Conservation (phyloP, 1,284 basidiomycete species). For the Ceratobasidium sp. region DNA sequence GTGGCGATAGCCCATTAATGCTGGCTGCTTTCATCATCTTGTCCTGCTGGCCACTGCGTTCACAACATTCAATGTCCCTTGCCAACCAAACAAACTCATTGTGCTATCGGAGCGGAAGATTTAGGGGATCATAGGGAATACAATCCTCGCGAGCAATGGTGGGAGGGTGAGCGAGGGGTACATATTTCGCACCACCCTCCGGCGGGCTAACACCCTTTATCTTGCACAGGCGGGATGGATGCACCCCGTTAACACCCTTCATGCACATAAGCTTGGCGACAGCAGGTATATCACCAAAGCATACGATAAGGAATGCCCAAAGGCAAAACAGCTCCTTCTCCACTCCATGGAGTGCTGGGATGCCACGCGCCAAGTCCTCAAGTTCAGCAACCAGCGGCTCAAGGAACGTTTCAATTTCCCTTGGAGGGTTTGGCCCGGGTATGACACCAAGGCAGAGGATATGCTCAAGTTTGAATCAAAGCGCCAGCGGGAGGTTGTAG, state of each 20-base stretch:
- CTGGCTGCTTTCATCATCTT: constrained; percentile 9
- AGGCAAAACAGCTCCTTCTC: constrained; percentile 29
- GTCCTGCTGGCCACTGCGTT: not conserved
- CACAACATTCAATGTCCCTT: constrained; percentile 1
- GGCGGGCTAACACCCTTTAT: constrained; percentile 31
- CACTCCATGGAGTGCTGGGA: constrained; percentile 26
- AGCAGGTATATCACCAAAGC: constrained; percentile 48
- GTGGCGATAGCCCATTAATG: constrained; percentile 41
- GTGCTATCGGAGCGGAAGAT: constrained; percentile 47
- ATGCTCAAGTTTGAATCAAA: constrained; percentile 41
- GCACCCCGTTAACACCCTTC: constrained; percentile 47
- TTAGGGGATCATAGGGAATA: not conserved
- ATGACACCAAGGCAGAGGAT: constrained; percentile 48
- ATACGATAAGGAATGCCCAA: constrained; percentile 37
- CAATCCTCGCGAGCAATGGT: no score
- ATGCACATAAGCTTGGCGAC: constrained; percentile 48
- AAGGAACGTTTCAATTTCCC: constrained; percentile 48
- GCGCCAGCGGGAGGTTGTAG: constrained; percentile 48
- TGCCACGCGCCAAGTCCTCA: constrained; percentile 40
- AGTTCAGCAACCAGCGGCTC: constrained; percentile 45
- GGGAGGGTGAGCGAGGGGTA: constrained; percentile 25
- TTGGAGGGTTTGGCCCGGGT: constrained; percentile 46
- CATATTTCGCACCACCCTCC: constrained; percentile 16
- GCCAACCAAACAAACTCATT: constrained; percentile 23
- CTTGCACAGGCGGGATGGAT: constrained; percentile 46